Conservation (phyloP, 768 basidiomycete species). For the Rhodotorula toruloides region DNA sequence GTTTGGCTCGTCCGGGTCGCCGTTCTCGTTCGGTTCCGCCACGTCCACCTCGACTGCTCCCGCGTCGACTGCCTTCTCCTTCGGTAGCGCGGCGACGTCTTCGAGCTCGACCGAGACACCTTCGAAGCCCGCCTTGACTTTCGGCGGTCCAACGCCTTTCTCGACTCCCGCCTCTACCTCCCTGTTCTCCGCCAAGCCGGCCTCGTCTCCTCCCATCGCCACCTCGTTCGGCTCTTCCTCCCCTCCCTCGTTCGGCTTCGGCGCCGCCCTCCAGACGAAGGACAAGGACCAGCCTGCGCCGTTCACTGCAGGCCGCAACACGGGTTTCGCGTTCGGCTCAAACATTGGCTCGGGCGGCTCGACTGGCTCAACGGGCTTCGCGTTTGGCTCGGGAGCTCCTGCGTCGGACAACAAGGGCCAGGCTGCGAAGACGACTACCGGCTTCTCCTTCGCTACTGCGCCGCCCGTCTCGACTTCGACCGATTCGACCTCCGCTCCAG, state of each 20-base stretch:
- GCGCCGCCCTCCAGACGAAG: slow-evolving; percentile 28
- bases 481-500: neutral
- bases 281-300: slow-evolving; percentile 10
- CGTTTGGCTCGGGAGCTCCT: slow-evolving; percentile 1
- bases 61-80: neutral
- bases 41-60: neutral
- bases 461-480: neutral
- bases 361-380: slow-evolving; percentile 6
- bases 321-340: slow-evolving; percentile 25
- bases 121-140: neutral
- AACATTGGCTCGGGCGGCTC: slow-evolving; percentile 9
- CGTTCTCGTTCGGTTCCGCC: slow-evolving; percentile 4
- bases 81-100: neutral
- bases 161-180: slow-evolving; percentile 10
- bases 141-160: slow-evolving; percentile 14
- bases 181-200: slow-evolving; percentile 1
- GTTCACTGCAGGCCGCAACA: slow-evolving; percentile 9
- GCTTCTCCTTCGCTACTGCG: slow-evolving; percentile 16
- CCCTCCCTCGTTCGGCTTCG: slow-evolving; percentile 31
- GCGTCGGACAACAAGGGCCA: slow-evolving; percentile 1
- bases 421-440: slow-evolving; percentile 11
- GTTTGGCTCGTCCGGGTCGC: slow-evolving; percentile 25
- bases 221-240: slow-evolving; percentile 30
- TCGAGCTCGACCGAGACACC: neutral
- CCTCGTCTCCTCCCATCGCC: slow-evolving; percentile 30